phyloP scores from a whole-genome alignment of 129 eudicot species.

The Centaurea solstitialis region DNA sequence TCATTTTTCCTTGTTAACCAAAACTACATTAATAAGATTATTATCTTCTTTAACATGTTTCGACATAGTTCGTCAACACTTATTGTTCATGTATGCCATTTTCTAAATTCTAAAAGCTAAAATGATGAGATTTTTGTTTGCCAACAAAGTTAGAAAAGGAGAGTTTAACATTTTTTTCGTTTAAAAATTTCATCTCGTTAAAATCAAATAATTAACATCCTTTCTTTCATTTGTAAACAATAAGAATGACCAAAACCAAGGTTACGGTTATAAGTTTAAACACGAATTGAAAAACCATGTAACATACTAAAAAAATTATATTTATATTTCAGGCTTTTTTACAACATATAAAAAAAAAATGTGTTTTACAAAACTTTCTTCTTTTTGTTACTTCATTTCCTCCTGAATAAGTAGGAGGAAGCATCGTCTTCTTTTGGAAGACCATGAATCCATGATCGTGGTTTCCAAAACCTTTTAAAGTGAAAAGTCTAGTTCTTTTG shows the following conservation, averaged over 20 bases:
- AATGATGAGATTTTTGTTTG: slow-evolving; percentile 44
- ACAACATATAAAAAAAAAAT: neutral
- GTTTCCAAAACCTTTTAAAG: no score
- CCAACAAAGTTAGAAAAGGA: slow-evolving; percentile 3
- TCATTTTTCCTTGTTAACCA: no score
- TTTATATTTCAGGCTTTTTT: neutral
- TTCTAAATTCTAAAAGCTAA: slow-evolving; percentile 25
- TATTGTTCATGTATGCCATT: neutral
- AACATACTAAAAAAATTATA: no score
- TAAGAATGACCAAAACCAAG: neutral
- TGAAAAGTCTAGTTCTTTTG: no score
- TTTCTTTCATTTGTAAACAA: neutral
- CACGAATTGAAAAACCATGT: neutral
- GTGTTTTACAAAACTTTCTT: neutral
- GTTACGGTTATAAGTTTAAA: neutral
- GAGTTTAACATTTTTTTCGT: neutral
- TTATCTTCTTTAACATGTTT: neutral
- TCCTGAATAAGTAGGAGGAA: neutral
- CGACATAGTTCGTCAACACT: neutral
- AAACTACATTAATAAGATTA: neutral
- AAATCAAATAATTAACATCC: neutral
- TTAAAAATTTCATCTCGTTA: neutral
- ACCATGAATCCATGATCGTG: no score
- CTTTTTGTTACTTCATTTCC: neutral
- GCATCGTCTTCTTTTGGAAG: slow-evolving; percentile 15